Base-by-base conservation (phyloP, 768 basidiomycete genomes). In the Cyathus striatus region DNA sequence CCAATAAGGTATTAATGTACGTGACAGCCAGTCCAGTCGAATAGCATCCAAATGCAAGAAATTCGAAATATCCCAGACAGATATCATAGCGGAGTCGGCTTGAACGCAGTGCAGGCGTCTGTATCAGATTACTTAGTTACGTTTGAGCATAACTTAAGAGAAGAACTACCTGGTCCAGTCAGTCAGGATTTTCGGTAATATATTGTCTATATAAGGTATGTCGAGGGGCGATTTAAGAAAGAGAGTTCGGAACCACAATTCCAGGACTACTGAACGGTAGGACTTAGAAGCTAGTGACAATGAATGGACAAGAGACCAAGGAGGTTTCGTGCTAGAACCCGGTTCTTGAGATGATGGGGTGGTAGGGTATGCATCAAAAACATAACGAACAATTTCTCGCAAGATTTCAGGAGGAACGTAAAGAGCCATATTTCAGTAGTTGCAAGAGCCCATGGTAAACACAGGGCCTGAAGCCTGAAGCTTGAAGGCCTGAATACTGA, bases 91-190 rank as follows among this genome's bases (percentile, higher is more conserved):
- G 3, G 44, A 41, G 16, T 53, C 37, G n/a, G 34, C 38, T 35
- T 60, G 58, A 17, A 61, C 52, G 40, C 60, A 61, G 25, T 66
- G 63, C 13, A 68, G 44, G 45, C 60, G 52, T 40, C 65, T 68
- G 41, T 26, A 14, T 21, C 21, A 22, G 30, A 10, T 40, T 34
- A 20, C 20, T 17, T 22, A 30, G n/a, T n/a, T 26, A 23, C 5
- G n/a, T 18, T 26, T 44, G 24, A 13, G 20, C 9, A 12, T 13
- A 33, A 32, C 6, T 36, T 17, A 17, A 12, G 5, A 23, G 25
- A 20, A 14, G 2, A 30, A 50, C 18, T 16, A 61, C 61, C 55
- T 51, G 38, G 47, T 49, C 61, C 62, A 65, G 23, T 27, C 42
- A 22, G 43, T 47, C 16, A 61, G 51, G n/a, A n/a, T n/a, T 6